Evolutionary conservation across 495 filamentous ascomycete species (phyloP).

Genomic region (Umbilicaria muhlenbergii): DNA sequence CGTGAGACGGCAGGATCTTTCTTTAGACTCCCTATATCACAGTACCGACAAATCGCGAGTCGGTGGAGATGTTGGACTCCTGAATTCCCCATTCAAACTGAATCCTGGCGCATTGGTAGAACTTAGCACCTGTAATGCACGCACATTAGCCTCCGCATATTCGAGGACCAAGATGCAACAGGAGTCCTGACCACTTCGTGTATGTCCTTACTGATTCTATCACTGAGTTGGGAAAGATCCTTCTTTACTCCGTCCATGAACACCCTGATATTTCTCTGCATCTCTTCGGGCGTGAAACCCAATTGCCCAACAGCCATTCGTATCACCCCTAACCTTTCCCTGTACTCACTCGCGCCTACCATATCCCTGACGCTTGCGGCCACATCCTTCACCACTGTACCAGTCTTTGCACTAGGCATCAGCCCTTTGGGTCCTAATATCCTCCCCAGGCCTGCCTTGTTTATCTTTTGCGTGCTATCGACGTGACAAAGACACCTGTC

Average conservation of each 20-base stretch:
- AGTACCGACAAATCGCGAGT: constrained; percentile 35
- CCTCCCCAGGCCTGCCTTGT: constrained; percentile 61
- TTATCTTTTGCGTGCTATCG: constrained; percentile 54
- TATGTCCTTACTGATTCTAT: constrained; percentile 62
- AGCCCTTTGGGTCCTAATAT: constrained; percentile 77
- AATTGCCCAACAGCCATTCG: constrained; percentile 82
- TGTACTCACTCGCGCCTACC: constrained; percentile 71
- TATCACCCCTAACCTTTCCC: constrained; percentile 72
- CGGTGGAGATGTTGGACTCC: constrained; percentile 36
- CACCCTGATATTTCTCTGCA: constrained; percentile 69
- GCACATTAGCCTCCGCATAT: constrained; percentile 4
- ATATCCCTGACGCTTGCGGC: constrained; percentile 53
- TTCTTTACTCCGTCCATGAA: constrained; percentile 65
- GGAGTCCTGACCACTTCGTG: constrained; percentile 60
- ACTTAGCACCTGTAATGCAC: constrained; percentile 50
- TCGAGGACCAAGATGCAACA: background rate
- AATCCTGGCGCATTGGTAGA: constrained; percentile 78
- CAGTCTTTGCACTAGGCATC: constrained; percentile 80
- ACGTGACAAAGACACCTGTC: constrained; percentile 79
- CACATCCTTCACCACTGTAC: constrained; percentile 74
- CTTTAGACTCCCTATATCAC: constrained; percentile 1
- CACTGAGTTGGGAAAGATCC: constrained; percentile 52
- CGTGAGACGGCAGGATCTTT: too few relatives aligned
- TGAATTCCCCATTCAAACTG: constrained; percentile 66
- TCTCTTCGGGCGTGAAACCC: constrained; percentile 72